These are phyloP conservation scores for Syzygium malaccense DNA, from an alignment of 441 rosid genomes.

Conservation along the genomic window DNA sequence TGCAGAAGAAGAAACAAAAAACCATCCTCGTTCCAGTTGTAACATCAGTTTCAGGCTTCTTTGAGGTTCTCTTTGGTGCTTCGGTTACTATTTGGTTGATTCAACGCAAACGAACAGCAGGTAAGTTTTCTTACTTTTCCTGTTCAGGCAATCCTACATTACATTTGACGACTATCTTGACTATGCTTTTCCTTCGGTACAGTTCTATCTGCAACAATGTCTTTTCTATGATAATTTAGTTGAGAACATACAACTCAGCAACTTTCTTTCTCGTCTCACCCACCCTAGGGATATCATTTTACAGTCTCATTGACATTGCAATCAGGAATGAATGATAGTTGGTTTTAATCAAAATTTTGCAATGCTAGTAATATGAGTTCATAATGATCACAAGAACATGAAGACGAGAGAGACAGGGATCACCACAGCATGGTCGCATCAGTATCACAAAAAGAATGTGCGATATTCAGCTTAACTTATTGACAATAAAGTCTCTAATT, in stretches of 20 bases:
- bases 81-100: neutral
- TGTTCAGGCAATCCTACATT: neutral
- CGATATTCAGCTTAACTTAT: neutral
- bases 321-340: neutral
- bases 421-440: neutral
- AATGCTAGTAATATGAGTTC: neutral
- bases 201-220: neutral
- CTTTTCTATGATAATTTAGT: neutral
- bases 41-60: neutral
- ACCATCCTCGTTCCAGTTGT: neutral
- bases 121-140: neutral
- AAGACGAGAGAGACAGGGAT: neutral
- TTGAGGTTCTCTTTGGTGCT: neutral
- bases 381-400: neutral
- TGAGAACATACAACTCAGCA: neutral
- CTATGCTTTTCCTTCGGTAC: neutral
- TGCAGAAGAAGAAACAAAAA: neutral
- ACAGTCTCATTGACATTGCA: neutral
- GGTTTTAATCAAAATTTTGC: neutral
- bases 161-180: neutral
- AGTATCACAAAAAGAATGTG: neutral
- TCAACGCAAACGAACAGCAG: neutral
- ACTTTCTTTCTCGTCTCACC: neutral
- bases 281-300: neutral
- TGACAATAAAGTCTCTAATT: neutral